Conservation (phyloP, 179 eudicot species). For the Silene coronaria region DNA sequence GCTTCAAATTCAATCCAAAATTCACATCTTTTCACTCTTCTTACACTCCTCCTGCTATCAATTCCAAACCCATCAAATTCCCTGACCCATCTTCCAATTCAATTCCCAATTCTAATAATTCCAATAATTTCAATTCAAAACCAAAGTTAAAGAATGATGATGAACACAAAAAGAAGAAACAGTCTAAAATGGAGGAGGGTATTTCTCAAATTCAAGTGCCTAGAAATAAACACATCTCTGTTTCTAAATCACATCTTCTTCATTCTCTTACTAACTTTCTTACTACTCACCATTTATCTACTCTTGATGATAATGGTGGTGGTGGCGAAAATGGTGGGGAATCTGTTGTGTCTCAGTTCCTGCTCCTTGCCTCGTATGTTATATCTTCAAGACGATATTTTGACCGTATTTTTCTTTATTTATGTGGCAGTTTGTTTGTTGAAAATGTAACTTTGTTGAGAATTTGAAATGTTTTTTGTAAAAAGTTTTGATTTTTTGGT, state of each 20-base stretch:
- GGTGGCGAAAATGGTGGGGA: constrained; percentile 5
- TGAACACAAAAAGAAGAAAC: background rate
- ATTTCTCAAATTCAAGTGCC: constrained; percentile 64
- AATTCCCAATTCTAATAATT: background rate
- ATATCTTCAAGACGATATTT: no score
- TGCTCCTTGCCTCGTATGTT: constrained; percentile 49
- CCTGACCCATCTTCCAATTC: background rate
- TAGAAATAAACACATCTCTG: constrained; percentile 55
- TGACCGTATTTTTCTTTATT: background rate
- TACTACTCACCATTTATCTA: constrained; percentile 27
- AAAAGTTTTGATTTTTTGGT: background rate
- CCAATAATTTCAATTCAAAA: background rate
- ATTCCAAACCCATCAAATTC: constrained; percentile 2
- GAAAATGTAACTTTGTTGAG: background rate
- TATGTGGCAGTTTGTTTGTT: background rate
- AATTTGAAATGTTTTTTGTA: no score
- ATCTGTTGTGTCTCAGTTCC: constrained; percentile 32
- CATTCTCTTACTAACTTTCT: constrained; percentile 45
- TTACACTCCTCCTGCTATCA: constrained; percentile 15
- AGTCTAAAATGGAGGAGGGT: background rate
- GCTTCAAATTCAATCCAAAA: constrained; percentile 4
- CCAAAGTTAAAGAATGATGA: constrained; percentile 14
- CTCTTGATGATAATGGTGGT: background rate
- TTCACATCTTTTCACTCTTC: constrained; percentile 1
- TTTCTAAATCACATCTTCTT: constrained; percentile 58